Base-by-base conservation (phyloP, 108 stramenopile genomes). In the Pseudonitzschia multistriata region DNA sequence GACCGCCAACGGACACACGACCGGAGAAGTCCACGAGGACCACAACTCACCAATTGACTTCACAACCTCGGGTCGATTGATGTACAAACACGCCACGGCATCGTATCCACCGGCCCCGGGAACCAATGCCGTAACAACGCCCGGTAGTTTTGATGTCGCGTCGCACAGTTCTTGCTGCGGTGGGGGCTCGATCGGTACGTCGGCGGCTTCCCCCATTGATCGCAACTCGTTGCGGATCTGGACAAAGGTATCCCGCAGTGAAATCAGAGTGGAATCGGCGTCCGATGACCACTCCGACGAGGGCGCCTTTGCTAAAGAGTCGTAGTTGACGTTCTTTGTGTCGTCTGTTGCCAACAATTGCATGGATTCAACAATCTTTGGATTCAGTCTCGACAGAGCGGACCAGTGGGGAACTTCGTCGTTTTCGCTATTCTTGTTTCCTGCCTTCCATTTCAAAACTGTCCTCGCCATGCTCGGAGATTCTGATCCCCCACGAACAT, bases 61-160 rank as follows among this genome's bases (percentile, higher is more conserved):
- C 27, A 85, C 61, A 14, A 83, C 84, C 13, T 63, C 25, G 27
- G 84, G 83, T 8, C 83, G 80, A 49, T 84, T 76, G 29, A 88
- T 83, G 62, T 89, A 93, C 24, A 93, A 54, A 59, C 88, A 95
- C 56, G 89, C 97, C 47, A 98, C 63, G 19, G 97, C 97, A 74
- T 97, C 97, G 63, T 91, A 94, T 15, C 97, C 97, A 33, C 97
- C 97, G 11, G 97, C 97, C 11, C 97, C 96, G 5, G 97, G 97
- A 31, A 97, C 96, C 19, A 95, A 88, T 13, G 86, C 90, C 3
- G 90, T 89, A 29, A 98, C 61, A 0, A 98, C 97, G 25, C 97
- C 97, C 0, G 95, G 88, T 13, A 97, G 69, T 49, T 70, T 72
- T 73, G 82, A 80, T 0, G 97, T 96, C 15, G 93, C 95, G 74